Evolutionary conservation across 371 early-diverging fungal species (phyloP).

Genomic region (Capniomyces stellatus): DNA sequence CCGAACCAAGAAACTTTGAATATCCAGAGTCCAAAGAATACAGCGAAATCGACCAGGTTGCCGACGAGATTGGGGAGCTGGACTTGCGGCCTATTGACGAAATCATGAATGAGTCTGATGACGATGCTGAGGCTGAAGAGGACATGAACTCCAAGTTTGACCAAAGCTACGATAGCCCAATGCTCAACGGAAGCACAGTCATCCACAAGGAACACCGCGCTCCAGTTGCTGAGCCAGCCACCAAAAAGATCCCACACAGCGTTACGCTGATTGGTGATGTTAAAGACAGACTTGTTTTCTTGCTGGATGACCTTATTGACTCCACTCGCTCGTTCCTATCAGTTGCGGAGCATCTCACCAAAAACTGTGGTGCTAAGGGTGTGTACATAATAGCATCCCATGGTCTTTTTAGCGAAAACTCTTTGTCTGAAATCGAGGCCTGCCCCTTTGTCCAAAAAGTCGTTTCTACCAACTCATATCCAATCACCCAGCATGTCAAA

Average conservation of each 20-base stretch:
- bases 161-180: neutral
- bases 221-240: neutral
- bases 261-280: slow-evolving; percentile 89
- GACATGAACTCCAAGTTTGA: neutral
- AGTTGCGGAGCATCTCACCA: slow-evolving; percentile 73
- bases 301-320: slow-evolving; percentile 88
- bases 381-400: slow-evolving; percentile 90
- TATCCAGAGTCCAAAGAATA: neutral
- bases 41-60: neutral
- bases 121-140: neutral
- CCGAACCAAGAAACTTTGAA: neutral
- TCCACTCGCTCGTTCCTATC: slow-evolving; percentile 69
- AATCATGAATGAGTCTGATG: slow-evolving; percentile 3
- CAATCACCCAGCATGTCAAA: slow-evolving; percentile 58
- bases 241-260: slow-evolving; percentile 8
- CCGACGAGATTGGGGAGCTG: neutral
- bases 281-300: slow-evolving; percentile 62
- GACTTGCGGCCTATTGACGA: slow-evolving; percentile 2
- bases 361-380: slow-evolving; percentile 62
- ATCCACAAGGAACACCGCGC: neutral
- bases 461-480: slow-evolving; percentile 87
- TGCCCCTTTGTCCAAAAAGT: slow-evolving; percentile 71
- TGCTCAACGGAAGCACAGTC: neutral
- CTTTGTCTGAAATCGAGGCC: slow-evolving; percentile 61
- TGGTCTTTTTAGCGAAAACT: slow-evolving; percentile 76